Conservation (phyloP, 345 rosid species). For the Eucalyptus decipiens region DNA sequence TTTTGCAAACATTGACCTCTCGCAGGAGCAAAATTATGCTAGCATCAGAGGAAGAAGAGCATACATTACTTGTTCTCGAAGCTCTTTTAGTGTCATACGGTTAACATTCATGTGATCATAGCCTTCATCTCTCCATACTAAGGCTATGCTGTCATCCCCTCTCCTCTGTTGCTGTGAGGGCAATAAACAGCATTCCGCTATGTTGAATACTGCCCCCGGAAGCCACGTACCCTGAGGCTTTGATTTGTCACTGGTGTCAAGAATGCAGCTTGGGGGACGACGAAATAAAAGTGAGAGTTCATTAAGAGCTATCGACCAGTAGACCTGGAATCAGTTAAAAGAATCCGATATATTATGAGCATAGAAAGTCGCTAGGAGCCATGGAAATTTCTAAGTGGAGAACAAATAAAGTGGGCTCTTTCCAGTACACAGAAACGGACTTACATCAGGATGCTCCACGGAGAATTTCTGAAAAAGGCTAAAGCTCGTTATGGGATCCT, state of each 20-base stretch:
- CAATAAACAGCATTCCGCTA: conserved; percentile 70
- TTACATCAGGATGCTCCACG: conserved; percentile 57
- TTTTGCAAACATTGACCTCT: neutral
- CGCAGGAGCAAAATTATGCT: neutral
- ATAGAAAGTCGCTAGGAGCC: neutral
- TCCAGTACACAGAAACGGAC: neutral
- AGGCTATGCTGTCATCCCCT: conserved; percentile 43
- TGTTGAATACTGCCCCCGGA: conserved; percentile 60
- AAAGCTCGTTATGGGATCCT: conserved; percentile 67
- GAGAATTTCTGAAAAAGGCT: conserved; percentile 47
- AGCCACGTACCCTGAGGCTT: conserved; percentile 69
- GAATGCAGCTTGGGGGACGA: conserved; percentile 51
- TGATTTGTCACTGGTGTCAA: conserved; percentile 37
- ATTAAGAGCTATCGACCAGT: conserved; percentile 52
- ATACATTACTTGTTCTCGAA: conserved; percentile 79
- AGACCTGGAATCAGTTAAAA: conserved; percentile 28
- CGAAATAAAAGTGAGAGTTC: conserved; percentile 57
- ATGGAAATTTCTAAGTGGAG: neutral
- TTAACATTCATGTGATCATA: conserved; percentile 34
- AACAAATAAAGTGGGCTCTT: neutral
- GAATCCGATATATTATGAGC: neutral
- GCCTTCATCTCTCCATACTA: conserved; percentile 78
- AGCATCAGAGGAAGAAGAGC: neutral
- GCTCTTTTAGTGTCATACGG: conserved; percentile 44
- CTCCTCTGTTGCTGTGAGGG: conserved; percentile 44